Percentiles rank a stretch among this genome's conserved stretches.
phyloP scores from a whole-genome alignment of 140 eudicot genomes.

The Cichorium intybus region DNA sequence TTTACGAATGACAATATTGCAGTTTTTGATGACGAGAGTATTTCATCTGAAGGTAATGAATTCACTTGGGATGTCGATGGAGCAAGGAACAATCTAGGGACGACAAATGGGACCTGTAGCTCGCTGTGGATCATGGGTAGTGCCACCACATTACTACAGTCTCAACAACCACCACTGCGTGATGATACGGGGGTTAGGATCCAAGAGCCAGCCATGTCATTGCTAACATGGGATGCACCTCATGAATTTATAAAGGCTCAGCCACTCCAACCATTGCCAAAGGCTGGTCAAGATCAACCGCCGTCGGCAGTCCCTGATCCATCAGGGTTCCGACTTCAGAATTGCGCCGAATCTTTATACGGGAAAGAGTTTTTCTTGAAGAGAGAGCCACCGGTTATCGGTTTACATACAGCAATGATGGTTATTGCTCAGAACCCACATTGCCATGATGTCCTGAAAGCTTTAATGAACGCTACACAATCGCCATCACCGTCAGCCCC shows the following conservation, averaged over 20 bases:
- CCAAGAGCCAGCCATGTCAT: too few species aligned
- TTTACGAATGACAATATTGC: background rate
- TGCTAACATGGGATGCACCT: too few species aligned
- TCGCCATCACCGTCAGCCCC: background rate
- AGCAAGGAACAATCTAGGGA: background rate
- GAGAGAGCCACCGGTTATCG: background rate
- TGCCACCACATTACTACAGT: too few species aligned
- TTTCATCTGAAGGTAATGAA: background rate
- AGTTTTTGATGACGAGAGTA: background rate
- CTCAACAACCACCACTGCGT: too few species aligned
- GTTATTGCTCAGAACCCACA: background rate
- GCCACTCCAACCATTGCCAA: background rate
- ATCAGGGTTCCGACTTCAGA: background rate
- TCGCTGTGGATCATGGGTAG: too few species aligned
- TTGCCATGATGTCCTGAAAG: background rate
- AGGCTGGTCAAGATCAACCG: background rate
- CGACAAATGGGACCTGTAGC: too few species aligned
- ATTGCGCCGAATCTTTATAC: background rate
- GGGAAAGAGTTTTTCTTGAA: slow-evolving; percentile 7
- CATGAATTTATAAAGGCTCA: too few species aligned
- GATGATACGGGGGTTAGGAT: too few species aligned
- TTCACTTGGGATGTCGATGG: background rate
- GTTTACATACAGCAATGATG: background rate
- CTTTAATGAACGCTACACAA: background rate
- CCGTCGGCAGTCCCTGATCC: background rate